A percentile compares a stretch with the other conserved stretches of the same genome.
These are phyloP conservation scores for Achlya hypogyna DNA, from an alignment of 352 stramenopile genomes.

Conservation along the genomic window DNA sequence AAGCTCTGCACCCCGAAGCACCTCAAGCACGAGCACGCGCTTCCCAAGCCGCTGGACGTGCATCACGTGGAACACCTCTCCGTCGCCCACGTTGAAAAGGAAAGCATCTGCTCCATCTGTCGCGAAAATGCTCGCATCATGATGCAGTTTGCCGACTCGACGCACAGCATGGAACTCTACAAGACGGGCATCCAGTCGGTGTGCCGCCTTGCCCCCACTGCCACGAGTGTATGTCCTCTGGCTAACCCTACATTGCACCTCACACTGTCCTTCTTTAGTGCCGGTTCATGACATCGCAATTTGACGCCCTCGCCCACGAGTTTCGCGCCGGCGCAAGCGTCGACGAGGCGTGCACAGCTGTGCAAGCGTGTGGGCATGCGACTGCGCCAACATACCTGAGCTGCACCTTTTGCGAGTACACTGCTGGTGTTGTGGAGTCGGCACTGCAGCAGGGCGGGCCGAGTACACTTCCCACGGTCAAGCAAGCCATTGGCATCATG, in stretches of 20 bases:
- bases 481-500: slow-evolving; percentile 61
- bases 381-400: slow-evolving; percentile 24
- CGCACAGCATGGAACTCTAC: slow-evolving; percentile 41
- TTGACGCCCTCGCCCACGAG: slow-evolving; percentile 39
- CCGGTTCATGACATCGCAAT: slow-evolving; percentile 42
- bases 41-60: neutral
- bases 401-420: slow-evolving; percentile 75
- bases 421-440: slow-evolving; percentile 44
- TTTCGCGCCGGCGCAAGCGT: slow-evolving; percentile 43
- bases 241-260: neutral
- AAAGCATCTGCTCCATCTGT: slow-evolving; percentile 14
- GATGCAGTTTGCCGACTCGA: slow-evolving; percentile 33
- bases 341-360: slow-evolving; percentile 40
- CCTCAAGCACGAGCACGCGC: neutral
- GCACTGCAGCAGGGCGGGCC: slow-evolving; percentile 31
- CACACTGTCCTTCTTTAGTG: slow-evolving; percentile 28
- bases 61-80: neutral
- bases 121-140: slow-evolving; percentile 12
- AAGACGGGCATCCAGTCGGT: slow-evolving; percentile 38
- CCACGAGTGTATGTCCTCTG: slow-evolving; percentile 27
- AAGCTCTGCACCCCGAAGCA: slow-evolving; percentile 31
- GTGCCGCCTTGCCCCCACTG: slow-evolving; percentile 49
- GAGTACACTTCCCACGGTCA: slow-evolving; percentile 43
- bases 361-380: slow-evolving; percentile 30
- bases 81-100: neutral